Conservation (phyloP, 2,329 filamentous ascomycete species). For the Clarireedia monteithiana region DNA sequence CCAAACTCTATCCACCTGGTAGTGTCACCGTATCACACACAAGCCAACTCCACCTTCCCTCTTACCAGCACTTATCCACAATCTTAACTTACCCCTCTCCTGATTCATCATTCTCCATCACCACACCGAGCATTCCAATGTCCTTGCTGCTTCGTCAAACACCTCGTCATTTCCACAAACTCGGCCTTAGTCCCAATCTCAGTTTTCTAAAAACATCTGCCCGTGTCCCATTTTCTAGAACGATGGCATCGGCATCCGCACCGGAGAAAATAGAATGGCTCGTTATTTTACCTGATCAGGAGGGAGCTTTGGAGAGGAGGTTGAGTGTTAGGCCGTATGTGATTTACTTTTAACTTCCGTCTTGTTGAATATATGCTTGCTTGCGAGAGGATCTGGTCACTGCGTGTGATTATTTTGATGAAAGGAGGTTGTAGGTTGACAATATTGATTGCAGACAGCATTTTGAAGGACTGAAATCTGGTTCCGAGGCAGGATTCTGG, state of each 20-base stretch:
- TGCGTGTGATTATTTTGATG: neutral
- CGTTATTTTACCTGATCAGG: slow-evolving; percentile 60
- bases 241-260: slow-evolving; percentile 9
- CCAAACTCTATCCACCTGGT: no score
- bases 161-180: neutral
- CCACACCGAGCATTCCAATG: neutral
- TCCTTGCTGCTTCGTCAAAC: neutral
- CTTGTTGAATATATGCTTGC: neutral
- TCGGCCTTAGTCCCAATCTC: neutral
- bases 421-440: neutral
- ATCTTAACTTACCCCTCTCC: no score
- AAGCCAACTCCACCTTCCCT: neutral
- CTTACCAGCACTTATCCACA: no score
- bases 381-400: neutral
- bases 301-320: slow-evolving; percentile 51
- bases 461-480: slow-evolving; percentile 39
- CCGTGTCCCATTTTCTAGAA: neutral
- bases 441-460: slow-evolving; percentile 17
- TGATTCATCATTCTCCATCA: neutral
- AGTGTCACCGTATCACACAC: neutral
- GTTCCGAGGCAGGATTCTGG: slow-evolving; percentile 44
- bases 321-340: slow-evolving; percentile 51
- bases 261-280: slow-evolving; percentile 53
- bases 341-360: neutral
- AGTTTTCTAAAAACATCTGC: neutral